Evolutionary conservation across 345 rosid genomes (phyloP).

Genomic region (Laguncularia racemosa): DNA sequence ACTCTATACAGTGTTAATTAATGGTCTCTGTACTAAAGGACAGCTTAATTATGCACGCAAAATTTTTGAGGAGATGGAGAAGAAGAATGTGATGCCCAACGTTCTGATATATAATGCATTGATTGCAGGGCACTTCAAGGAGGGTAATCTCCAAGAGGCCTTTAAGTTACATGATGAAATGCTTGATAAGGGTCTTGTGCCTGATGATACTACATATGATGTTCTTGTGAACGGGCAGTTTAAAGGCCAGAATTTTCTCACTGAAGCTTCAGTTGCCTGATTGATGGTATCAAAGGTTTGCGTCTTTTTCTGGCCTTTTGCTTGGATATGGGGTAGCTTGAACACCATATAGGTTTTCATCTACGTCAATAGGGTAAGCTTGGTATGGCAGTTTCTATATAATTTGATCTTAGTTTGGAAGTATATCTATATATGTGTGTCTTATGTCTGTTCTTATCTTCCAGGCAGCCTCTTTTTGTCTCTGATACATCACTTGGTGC

Average conservation of each 20-base stretch:
- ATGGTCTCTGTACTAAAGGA: conserved; percentile 51
- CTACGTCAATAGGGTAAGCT: too few species aligned
- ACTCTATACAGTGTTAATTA: conserved; percentile 41
- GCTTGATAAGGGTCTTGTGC: conserved; percentile 75
- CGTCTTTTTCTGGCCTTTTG: too few species aligned
- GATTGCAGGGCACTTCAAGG: conserved; percentile 61
- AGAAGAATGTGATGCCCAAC: conserved; percentile 40
- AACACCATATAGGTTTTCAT: too few species aligned
- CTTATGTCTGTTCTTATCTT: too few species aligned
- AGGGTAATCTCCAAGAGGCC: conserved; percentile 65
- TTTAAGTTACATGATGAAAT: conserved; percentile 70
- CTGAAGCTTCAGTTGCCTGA: conserved; percentile 19
- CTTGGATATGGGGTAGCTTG: too few species aligned
- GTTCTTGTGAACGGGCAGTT: conserved; percentile 48
- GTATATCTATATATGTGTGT: too few species aligned
- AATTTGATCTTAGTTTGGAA: too few species aligned
- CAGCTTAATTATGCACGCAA: conserved; percentile 49
- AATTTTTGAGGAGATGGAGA: conserved; percentile 59
- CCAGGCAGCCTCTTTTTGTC: too few species aligned
- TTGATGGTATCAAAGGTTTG: too few species aligned
- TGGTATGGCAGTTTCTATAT: too few species aligned
- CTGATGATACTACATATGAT: conserved; percentile 57
- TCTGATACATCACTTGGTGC: too few species aligned
- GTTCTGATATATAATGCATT: conserved; percentile 51
- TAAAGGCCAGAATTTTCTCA: conserved; percentile 13